Evolutionary conservation across 495 filamentous ascomycete species (phyloP), one percentile per base, ranked within the genome.

Genomic region (Penicillium ucsense): DNA sequence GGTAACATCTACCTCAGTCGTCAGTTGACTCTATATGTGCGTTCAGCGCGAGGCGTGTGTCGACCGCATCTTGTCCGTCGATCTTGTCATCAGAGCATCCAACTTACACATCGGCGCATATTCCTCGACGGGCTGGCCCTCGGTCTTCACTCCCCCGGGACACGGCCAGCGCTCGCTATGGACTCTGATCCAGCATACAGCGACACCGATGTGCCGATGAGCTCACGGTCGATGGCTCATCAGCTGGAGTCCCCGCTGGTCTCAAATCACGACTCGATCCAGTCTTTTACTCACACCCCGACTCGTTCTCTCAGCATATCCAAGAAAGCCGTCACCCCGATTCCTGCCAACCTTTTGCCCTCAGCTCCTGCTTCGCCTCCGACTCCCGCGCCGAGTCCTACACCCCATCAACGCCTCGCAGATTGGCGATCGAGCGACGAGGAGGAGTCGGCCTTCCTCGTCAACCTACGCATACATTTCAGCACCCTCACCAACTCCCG

Each of bases 291-390:
- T 31, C 65, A 66, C 38, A 59, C 64, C 37, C 74, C 75, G 35
- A 68, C 73, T 11, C 66, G 67, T 51, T 71, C 76, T 31, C 73
- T 80, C 35, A 69, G 73, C 35, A 73, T 74, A 3, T 73, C 73
- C 41, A 76, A 65, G 48, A 79, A 76, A 45, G 64, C 73, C 31
- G 49, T 65, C 38, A 65, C 76, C 38, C 53, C 72, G 33, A 71
- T 79, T 47, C 79, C 82, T 46, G 73, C 71, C 36, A 83, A 75
- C 52, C 72, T 82, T 7, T 69, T 82, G 6, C 81, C 80, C 8
- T 84, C 82, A 8, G 80, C 82, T 40, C 81, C 82, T 33, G 78
- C 81, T 4, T 84, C 81, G 28, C 82, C 82, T 53, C 82, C 82
- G 31, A 85, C 82, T 9, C 82, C 82, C 27, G 82, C 82, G 37